phyloP scores from a whole-genome alignment of 768 basidiomycete species.

The Auricularia cornea region DNA sequence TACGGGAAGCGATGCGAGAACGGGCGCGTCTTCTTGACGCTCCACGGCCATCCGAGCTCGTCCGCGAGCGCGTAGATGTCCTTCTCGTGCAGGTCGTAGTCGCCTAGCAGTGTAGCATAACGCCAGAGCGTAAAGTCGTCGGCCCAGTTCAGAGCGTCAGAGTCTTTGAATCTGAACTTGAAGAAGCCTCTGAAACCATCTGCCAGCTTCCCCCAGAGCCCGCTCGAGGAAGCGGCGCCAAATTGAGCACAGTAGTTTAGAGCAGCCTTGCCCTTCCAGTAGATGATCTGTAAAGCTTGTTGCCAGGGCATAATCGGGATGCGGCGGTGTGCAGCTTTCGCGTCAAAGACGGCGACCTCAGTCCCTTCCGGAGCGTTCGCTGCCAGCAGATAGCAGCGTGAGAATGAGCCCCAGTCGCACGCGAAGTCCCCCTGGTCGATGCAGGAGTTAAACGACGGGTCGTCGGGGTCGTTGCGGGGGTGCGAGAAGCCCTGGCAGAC shows the following conservation, averaged over 20 bases:
- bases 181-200: conserved; percentile 26
- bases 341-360: conserved; percentile 8
- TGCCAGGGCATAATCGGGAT: conserved; percentile 2
- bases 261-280: conserved; percentile 17
- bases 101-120: neutral
- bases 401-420: conserved; percentile 13
- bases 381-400: conserved; percentile 5
- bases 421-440: conserved; percentile 21
- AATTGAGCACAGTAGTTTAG: conserved; percentile 28
- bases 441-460: conserved; percentile 23
- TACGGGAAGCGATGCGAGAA: conserved; percentile 26
- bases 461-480: conserved; percentile 15
- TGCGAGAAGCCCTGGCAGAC: conserved; percentile 27
- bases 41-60: conserved; percentile 29
- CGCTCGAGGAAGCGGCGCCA: conserved; percentile 21
- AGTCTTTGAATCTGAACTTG: conserved; percentile 4
- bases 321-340: conserved; percentile 4
- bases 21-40: conserved; percentile 19
- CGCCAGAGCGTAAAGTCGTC: conserved; percentile 28
- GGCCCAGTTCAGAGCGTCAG: conserved; percentile 28
- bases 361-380: conserved; percentile 7
- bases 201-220: conserved; percentile 25
- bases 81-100: conserved; percentile 7
- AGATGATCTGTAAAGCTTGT: conserved; percentile 18
- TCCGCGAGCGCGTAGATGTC: conserved; percentile 22